These are phyloP conservation scores for Saturnispora sanitii DNA, from an alignment of 805 yeast species.

Conservation along the genomic window DNA sequence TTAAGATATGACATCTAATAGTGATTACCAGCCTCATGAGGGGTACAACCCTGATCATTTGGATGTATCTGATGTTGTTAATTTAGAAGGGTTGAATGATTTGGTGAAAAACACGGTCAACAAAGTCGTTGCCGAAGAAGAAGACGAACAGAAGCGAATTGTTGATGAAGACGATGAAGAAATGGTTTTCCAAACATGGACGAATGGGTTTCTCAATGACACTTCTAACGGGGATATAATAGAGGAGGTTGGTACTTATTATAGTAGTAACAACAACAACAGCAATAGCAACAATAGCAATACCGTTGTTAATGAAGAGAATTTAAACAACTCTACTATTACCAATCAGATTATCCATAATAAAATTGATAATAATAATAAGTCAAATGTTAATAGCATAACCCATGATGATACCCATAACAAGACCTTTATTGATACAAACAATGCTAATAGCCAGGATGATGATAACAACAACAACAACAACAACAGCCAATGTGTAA, in stretches of 20 bases:
- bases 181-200: slow-evolving; percentile 48
- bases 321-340: too few relatives aligned
- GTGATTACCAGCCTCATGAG: not conserved
- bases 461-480: not conserved
- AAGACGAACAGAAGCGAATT: not conserved
- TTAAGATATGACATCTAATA: not conserved
- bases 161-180: slow-evolving; percentile 28
- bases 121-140: not conserved
- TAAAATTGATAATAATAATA: not conserved
- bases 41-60: not conserved
- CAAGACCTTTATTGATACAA: too few relatives aligned
- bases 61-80: slow-evolving; percentile 8
- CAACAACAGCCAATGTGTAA: not conserved
- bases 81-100: slow-evolving; percentile 4
- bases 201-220: slow-evolving; percentile 38
- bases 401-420: too few relatives aligned
- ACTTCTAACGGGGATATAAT: slow-evolving; percentile 18
- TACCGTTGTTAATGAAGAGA: not conserved
- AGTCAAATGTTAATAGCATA: too few relatives aligned
- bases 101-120: slow-evolving; percentile 2
- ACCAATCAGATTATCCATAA: not conserved
- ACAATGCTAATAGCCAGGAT: not conserved
- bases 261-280: slow-evolving; percentile 1
- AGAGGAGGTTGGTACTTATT: slow-evolving; percentile 10
- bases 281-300: not conserved